phyloP scores from a whole-genome alignment of 106 monocot genomes.

The Apostasia shenzhenica region DNA sequence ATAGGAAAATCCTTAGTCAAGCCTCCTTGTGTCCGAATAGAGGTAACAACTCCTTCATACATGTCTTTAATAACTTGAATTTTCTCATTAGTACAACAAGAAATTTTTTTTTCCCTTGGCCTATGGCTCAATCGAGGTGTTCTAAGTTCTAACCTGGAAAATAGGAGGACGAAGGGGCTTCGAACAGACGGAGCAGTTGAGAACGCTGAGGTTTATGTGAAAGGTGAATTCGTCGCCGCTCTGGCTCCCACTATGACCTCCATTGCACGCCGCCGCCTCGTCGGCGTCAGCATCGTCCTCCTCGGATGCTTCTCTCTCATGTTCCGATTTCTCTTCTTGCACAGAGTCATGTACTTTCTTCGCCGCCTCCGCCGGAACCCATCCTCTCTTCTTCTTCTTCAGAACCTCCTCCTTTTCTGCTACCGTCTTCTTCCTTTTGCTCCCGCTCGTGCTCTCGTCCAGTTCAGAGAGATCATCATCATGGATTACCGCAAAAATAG shows the following conservation, averaged over 20 bases:
- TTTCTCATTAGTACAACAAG: not conserved
- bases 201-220: conserved; percentile 43
- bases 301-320: not conserved
- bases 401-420: not conserved
- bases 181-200: conserved; percentile 82
- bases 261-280: not conserved
- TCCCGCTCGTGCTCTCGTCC: conserved; percentile 2
- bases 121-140: not conserved
- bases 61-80: too few relatives aligned
- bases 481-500: not conserved
- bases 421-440: not conserved
- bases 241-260: not conserved
- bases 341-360: not conserved
- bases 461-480: conserved; percentile 3
- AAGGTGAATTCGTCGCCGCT: conserved; percentile 12
- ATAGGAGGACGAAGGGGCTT: conserved; percentile 52
- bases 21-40: too few relatives aligned
- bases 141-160: conserved; percentile 37
- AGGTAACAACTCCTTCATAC: too few relatives aligned
- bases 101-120: too few relatives aligned
- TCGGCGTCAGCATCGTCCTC: not conserved
- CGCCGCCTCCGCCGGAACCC: not conserved
- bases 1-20: too few relatives aligned
- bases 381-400: not conserved
- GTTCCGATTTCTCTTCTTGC: not conserved